phyloP scores from a whole-genome alignment of 2,329 filamentous ascomycete genomes.

The Diaporthe citri region DNA sequence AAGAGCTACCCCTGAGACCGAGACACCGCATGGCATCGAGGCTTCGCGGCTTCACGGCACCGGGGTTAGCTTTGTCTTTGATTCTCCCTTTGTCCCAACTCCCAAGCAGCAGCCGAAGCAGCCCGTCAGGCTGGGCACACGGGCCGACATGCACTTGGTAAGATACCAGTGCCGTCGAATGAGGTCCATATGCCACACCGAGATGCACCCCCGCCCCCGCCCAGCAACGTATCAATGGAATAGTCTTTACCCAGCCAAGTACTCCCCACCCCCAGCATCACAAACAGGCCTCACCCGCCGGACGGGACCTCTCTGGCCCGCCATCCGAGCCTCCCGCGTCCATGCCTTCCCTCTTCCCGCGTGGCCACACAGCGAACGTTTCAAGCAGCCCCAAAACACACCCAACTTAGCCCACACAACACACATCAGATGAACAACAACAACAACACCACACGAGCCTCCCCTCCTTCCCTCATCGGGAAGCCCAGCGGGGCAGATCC shows the following conservation, averaged over 20 bases:
- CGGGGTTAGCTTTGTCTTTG: background rate
- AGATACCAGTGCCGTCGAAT: constrained; percentile 1
- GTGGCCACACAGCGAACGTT: constrained; percentile 22
- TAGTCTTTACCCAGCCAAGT: background rate
- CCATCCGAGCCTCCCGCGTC: constrained; percentile 24
- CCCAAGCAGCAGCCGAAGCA: background rate
- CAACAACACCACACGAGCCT: background rate
- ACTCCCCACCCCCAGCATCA: background rate
- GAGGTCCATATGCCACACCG: background rate
- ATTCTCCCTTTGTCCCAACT: background rate
- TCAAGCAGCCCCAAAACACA: constrained; percentile 27
- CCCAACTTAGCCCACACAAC: background rate
- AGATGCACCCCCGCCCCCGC: background rate
- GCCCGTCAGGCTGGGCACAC: background rate
- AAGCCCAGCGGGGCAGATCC: constrained; percentile 13
- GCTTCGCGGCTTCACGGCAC: background rate
- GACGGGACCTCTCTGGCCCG: constrained; percentile 7
- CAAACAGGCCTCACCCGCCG: background rate
- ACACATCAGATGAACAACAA: constrained; percentile 18
- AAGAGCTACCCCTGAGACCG: constrained; percentile 15
- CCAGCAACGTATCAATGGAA: background rate
- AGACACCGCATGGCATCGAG: constrained; percentile 10
- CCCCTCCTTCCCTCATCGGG: background rate
- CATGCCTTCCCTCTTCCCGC: background rate
- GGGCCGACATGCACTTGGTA: no score